Conservation (phyloP, 78 protist genomes). For the Speleostelium caveatum region DNA sequence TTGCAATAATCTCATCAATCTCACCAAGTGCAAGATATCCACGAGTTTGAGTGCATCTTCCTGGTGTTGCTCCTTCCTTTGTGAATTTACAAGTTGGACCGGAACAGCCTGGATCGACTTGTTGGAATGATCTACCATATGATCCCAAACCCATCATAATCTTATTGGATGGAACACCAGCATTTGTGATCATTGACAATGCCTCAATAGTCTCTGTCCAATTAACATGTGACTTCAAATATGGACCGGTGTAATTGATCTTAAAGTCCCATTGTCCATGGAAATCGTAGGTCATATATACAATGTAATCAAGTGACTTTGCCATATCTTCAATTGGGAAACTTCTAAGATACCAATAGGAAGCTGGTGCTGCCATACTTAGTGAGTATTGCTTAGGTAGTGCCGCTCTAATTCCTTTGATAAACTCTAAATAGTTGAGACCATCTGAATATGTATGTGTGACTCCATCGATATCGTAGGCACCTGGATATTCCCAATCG, state of each 20-base stretch:
- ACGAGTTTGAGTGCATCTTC: not conserved
- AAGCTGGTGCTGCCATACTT: not conserved
- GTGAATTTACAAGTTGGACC: conserved; percentile 5
- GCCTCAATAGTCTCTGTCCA: not conserved
- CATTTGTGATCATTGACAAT: not conserved
- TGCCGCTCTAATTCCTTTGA: not conserved
- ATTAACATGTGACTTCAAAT: not conserved
- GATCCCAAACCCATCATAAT: not conserved
- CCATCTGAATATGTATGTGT: not conserved
- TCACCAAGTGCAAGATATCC: not conserved
- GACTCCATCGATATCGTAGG: not conserved
- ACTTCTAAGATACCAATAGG: not conserved
- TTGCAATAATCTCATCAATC: not conserved
- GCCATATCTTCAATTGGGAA: not conserved
- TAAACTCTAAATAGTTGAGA: not conserved
- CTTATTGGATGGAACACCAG: not conserved
- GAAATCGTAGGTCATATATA: conserved; percentile 33
- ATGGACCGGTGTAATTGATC: not conserved
- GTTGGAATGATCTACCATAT: conserved; percentile 10
- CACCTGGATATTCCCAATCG: conserved; percentile 37
- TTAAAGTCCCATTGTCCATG: not conserved
- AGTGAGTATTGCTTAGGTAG: not conserved
- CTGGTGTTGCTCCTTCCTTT: not conserved
- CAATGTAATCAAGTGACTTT: not conserved
- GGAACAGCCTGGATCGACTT: not conserved